A percentile compares a stretch with the other conserved stretches of the same genome.
Evolutionary conservation across 2,329 filamentous ascomycete genomes (phyloP).

Genomic region (Amylocarpus encephaloides): DNA sequence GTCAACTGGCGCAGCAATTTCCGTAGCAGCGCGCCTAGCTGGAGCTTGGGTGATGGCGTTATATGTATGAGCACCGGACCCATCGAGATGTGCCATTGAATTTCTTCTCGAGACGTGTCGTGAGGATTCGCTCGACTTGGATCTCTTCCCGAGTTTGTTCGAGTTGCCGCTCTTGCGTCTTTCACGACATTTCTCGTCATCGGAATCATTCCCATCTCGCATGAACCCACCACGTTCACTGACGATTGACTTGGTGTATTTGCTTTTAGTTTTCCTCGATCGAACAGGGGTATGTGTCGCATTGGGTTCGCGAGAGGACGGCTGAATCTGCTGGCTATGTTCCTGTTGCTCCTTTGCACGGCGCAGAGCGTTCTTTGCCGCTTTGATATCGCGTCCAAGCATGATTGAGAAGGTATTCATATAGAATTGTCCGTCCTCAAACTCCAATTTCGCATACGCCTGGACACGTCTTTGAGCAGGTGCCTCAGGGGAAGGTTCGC

Average conservation of each 20-base stretch:
- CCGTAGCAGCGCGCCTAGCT: constrained; percentile 42
- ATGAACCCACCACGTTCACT: constrained; percentile 66
- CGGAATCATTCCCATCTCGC: constrained; percentile 55
- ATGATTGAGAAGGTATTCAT: constrained; percentile 70
- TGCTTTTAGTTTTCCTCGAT: constrained; percentile 38
- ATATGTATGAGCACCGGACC: constrained; percentile 32
- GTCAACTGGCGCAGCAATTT: constrained; percentile 55
- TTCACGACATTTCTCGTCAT: constrained; percentile 45
- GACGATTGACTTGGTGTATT: constrained; percentile 52
- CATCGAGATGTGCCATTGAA: constrained; percentile 26
- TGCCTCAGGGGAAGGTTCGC: constrained; percentile 17
- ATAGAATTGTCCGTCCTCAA: constrained; percentile 70
- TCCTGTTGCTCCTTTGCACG: constrained; percentile 42
- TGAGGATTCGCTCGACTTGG: constrained; percentile 41
- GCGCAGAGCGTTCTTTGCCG: constrained; percentile 42
- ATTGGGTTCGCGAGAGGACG: constrained; percentile 35
- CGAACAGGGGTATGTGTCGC: constrained; percentile 37
- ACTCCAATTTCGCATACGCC: constrained; percentile 55
- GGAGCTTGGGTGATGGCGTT: constrained; percentile 41
- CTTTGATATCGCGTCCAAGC: constrained; percentile 65
- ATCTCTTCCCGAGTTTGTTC: constrained; percentile 27
- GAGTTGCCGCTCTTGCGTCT: constrained; percentile 36
- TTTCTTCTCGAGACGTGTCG: constrained; percentile 28
- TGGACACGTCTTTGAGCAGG: constrained; percentile 26
- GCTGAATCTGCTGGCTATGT: constrained; percentile 44